Evolutionary conservation across 1,284 basidiomycete species (phyloP), one percentile per base, ranked within the genome.

Genomic region (Omphalotus olearius): DNA sequence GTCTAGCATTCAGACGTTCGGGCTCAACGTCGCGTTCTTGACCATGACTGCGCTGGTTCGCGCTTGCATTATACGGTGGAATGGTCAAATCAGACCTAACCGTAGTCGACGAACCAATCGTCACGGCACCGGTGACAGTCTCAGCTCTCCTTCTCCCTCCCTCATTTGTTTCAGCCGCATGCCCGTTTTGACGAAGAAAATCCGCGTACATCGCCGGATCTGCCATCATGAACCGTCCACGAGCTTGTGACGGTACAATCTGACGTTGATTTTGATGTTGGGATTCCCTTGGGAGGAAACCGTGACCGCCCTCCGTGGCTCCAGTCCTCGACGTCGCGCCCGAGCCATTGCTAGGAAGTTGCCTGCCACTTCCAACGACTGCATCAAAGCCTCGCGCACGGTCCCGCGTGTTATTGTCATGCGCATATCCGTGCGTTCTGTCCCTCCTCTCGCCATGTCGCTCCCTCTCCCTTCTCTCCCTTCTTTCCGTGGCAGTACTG

Each of bases 61-160:
- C 20, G n/a, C 43, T 50, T 7, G 48, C 40, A 36, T 42, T 39
- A 43, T 50, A 50, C 14, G 48, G 48, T 25, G 48, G 48, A 16
- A 50, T 50, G 18, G 48, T 50, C 25, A 50, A 37, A 37, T 50
- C 48, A 11, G 48, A 17, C 25, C 48, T 30, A 6, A 40, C 48
- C 28, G 41, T 43, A 13, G 9, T 33, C n/a, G 48, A 43, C 13
- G 33, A 2, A 17, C 40, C 48, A 18, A 50, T 11, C 17, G 48
- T 25, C 41, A 50, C 43, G 10, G 45, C 44, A 11, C 52, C 52
- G 17, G 52, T 54, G n/a, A 54, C 52, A 7, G 52, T 54, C 16
- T 54, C 52, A 17, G 52, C 48, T 33, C 52, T 25, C 28, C 52
- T 50, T 42, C 52, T 50, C 18, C 52, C 52, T 13, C 35, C 39